These are phyloP conservation scores for Coemansia sp. DNA, from an alignment of 192 early-diverging fungal species.

Conservation along the genomic window DNA sequence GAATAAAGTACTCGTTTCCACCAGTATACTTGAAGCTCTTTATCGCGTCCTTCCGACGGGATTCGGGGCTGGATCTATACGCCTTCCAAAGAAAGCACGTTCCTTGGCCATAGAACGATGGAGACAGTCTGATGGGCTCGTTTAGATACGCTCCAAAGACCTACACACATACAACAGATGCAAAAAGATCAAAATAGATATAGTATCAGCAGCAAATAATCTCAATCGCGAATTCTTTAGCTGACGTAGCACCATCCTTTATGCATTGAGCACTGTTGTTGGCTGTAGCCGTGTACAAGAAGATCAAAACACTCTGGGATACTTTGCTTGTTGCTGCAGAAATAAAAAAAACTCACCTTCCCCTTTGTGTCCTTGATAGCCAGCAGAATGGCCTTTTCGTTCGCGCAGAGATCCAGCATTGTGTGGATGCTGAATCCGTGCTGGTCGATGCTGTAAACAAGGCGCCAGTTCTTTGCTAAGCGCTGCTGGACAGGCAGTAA, in stretches of 20 bases:
- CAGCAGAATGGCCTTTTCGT: conserved; percentile 69
- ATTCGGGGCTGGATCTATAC: conserved; percentile 42
- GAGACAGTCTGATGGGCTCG: conserved; percentile 62
- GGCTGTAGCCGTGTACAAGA: too few relatives aligned
- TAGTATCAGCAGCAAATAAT: too few relatives aligned
- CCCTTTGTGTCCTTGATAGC: conserved; percentile 66
- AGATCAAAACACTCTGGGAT: too few relatives aligned
- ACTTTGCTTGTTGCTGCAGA: too few relatives aligned
- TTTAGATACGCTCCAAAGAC: conserved; percentile 79
- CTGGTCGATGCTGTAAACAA: conserved; percentile 90
- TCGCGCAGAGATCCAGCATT: conserved; percentile 65
- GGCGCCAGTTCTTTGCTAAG: conserved; percentile 72
- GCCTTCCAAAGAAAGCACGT: conserved; percentile 80
- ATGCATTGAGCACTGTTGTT: too few relatives aligned
- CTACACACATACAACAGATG: conserved; percentile 31
- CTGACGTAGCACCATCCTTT: too few relatives aligned
- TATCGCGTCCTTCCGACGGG: conserved; percentile 52
- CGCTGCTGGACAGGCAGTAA: conserved; percentile 76
- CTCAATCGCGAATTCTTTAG: too few relatives aligned
- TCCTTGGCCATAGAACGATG: conserved; percentile 80
- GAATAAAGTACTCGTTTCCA: conserved; percentile 78
- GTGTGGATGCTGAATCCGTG: conserved; percentile 90
- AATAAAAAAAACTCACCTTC: conserved; percentile 23
- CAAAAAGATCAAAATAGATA: neutral
- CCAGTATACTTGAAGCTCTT: conserved; percentile 72